Conservation (phyloP, 2,329 filamentous ascomycete species). For the Arthrinium phaeospermum region DNA sequence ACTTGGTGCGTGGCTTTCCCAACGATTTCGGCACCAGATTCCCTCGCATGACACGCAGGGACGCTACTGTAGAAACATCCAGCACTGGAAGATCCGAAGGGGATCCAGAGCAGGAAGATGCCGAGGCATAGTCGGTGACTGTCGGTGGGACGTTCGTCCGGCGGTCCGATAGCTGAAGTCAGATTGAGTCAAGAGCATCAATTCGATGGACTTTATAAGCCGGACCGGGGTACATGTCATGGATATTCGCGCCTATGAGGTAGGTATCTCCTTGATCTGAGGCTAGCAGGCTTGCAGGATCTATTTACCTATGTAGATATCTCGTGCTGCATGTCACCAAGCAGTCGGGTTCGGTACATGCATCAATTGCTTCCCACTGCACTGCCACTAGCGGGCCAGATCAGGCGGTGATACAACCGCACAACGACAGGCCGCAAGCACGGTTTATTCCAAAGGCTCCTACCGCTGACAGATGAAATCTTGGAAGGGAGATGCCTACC, state of each 20-base stretch:
- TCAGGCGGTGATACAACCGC: not conserved
- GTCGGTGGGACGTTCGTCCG: slow-evolving; percentile 5
- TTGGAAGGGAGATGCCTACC: not conserved
- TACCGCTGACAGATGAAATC: not conserved
- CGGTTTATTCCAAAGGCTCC: too few species aligned
- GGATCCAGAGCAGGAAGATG: not conserved
- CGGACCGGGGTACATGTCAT: not conserved
- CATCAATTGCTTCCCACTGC: not conserved
- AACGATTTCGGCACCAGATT: not conserved
- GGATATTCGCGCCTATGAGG: not conserved
- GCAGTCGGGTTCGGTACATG: not conserved
- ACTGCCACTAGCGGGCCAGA: not conserved
- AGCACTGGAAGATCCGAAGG: not conserved
- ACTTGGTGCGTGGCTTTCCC: not conserved
- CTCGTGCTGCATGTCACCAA: not conserved
- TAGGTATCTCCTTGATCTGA: not conserved
- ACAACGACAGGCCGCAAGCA: not conserved
- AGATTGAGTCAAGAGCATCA: not conserved
- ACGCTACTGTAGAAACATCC: not conserved
- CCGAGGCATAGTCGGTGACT: not conserved
- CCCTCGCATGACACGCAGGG: not conserved
- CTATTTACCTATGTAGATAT: not conserved
- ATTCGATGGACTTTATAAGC: not conserved
- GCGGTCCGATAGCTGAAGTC: not conserved
- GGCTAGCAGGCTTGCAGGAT: not conserved